Conservation (phyloP, 257 asterid genomes). For the Primulina tabacum region DNA sequence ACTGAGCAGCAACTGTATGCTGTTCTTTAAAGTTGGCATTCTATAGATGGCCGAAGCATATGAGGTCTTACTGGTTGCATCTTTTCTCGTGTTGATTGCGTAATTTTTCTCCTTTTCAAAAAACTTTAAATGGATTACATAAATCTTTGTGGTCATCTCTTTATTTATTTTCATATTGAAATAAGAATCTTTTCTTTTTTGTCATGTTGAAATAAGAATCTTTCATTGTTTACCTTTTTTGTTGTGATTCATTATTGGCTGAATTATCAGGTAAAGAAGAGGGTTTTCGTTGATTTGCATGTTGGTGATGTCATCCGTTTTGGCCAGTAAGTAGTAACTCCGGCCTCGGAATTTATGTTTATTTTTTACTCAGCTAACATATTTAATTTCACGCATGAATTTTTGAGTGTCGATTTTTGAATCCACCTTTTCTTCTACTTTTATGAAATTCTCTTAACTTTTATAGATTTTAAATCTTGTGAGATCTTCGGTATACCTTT, state of each 20-base stretch:
- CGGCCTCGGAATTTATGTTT: conserved; percentile 15
- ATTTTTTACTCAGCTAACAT: neutral
- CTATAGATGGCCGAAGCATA: conserved; percentile 7
- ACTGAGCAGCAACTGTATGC: conserved; percentile 14
- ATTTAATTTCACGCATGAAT: conserved; percentile 6
- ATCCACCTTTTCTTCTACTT: conserved; percentile 5
- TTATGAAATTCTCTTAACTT: neutral
- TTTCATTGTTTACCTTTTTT: no score
- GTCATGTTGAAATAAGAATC: no score
- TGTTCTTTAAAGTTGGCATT: conserved; percentile 6
- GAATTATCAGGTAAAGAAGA: conserved; percentile 61
- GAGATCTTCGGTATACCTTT: conserved; percentile 11
- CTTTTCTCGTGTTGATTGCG: conserved; percentile 7
- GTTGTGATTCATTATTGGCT: conserved; percentile 22
- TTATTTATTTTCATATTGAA: conserved; percentile 17
- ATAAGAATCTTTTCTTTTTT: conserved; percentile 13
- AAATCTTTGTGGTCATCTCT: neutral
- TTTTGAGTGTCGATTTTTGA: neutral
- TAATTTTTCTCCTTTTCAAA: conserved; percentile 1
- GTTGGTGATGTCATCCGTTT: conserved; percentile 95
- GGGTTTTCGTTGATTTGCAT: conserved; percentile 72
- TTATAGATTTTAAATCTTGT: conserved; percentile 10
- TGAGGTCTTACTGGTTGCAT: neutral
- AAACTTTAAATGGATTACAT: conserved; percentile 2
- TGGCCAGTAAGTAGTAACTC: conserved; percentile 74